Base-by-base conservation (phyloP, 768 basidiomycete genomes). In the Xerocomellus intermedius region DNA sequence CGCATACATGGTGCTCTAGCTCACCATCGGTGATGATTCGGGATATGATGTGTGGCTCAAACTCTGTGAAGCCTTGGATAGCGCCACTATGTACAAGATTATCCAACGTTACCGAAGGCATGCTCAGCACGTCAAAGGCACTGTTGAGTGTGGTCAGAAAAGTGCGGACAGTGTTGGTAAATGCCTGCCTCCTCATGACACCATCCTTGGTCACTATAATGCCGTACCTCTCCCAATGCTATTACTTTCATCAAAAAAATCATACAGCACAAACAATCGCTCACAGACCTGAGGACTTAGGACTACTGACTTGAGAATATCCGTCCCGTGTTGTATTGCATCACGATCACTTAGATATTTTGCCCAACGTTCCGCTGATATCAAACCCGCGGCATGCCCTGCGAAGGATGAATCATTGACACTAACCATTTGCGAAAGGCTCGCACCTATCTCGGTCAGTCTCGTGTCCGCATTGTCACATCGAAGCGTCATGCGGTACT, bases 381-480 rank as follows among this genome's bases (percentile, higher is more conserved):
- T 72, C 8, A 74, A 72, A 14, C 83, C 81, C 8, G 63, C 72
- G 0, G 57, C 42, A 35, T 73, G 65, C n/a, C 75, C 79, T 80
- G 57, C 21, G 42, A 52, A 39, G 19, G 13, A 54, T 52, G 42
- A 52, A 49, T 46, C 43, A 21, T 10, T 14, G 17, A 51, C 19
- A 35, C 4, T 2, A 48, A 41, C 35, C 36, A 54, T 43, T 39
- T 37, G 2, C 4, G 36, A 52, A 42, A 36, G 26, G 61, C 13
- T 14, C 66, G 38, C 37, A 81, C 91, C 93, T 70, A 85, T 85
- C 62, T 82, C 81, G 0, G 94, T 95, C 54, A 96, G 72, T 43
- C 94, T 79, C 48, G 85, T 45, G 72, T 96, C 94, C 3, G 94
- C 94, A 59, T 96, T 96, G 70, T 96, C 94, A 48, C 88, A 86